phyloP scores from a whole-genome alignment of 176 grass and related monocot species.

The Typha latifolia region DNA sequence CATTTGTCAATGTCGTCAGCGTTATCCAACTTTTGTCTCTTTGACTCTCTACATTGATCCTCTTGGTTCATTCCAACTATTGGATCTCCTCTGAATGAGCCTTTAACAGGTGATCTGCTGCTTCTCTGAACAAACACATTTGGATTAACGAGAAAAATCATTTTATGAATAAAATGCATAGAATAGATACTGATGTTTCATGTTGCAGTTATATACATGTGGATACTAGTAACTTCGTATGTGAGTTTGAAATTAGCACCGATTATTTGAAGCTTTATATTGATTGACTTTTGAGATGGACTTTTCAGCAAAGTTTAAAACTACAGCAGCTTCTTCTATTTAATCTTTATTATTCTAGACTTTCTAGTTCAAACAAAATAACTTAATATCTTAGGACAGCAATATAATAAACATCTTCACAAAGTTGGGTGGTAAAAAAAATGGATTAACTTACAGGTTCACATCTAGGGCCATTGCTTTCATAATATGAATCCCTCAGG shows the following conservation, averaged over 20 bases:
- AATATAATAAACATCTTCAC: not conserved
- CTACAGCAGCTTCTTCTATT: too few relatives aligned
- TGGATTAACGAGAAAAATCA: not conserved
- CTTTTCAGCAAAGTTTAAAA: too few relatives aligned
- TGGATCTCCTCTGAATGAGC: constrained; percentile 24
- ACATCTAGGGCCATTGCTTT: constrained; percentile 59
- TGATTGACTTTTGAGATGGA: too few relatives aligned
- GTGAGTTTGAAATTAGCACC: too few relatives aligned
- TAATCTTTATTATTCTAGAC: too few relatives aligned
- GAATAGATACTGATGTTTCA: not conserved
- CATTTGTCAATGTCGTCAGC: not conserved
- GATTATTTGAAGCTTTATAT: too few relatives aligned
- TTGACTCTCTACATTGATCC: constrained; percentile 37
- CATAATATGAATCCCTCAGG: constrained; percentile 43
- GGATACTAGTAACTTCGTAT: too few relatives aligned
- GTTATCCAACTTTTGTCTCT: constrained; percentile 49
- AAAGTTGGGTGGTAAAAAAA: not conserved
- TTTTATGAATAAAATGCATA: too few relatives aligned
- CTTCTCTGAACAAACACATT: constrained; percentile 32
- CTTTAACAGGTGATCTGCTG: constrained; percentile 32
- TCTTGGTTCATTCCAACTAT: constrained; percentile 7
- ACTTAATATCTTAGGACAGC: too few relatives aligned
- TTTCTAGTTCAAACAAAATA: too few relatives aligned
- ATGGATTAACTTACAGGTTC: constrained; percentile 29
- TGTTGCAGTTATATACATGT: not conserved